Evolutionary conservation across 805 yeast species (phyloP).

Genomic region (Saccharomyces paradoxus): DNA sequence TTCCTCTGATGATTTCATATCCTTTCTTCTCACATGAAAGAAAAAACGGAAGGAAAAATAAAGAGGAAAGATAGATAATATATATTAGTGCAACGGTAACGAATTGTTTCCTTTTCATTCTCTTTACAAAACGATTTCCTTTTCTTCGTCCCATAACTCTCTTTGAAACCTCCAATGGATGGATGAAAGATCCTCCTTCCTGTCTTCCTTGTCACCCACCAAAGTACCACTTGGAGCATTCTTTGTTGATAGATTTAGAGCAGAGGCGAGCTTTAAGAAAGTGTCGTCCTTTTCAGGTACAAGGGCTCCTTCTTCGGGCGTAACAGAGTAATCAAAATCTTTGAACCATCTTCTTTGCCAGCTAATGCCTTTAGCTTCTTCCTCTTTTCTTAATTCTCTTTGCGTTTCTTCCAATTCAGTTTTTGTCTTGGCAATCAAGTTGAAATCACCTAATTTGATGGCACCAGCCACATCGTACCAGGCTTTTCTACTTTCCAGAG

Average conservation of each 20-base stretch:
- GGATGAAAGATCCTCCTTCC: slow-evolving; percentile 35
- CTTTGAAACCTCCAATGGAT: slow-evolving; percentile 67
- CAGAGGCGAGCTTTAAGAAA: slow-evolving; percentile 37
- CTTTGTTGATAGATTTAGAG: slow-evolving; percentile 50
- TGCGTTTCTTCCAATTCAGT: slow-evolving; percentile 76
- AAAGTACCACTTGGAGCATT: slow-evolving; percentile 64
- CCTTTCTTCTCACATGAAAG: neutral
- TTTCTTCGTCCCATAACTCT: slow-evolving; percentile 49
- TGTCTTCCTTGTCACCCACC: slow-evolving; percentile 51
- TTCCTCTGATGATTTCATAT: neutral
- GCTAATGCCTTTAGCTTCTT: slow-evolving; percentile 50
- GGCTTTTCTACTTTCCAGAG: slow-evolving; percentile 82
- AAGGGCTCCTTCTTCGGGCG: slow-evolving; percentile 20
- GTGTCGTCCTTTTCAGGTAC: slow-evolving; percentile 30
- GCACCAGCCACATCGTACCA: slow-evolving; percentile 90
- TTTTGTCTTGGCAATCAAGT: slow-evolving; percentile 68
- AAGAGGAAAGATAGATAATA: neutral
- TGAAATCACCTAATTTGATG: slow-evolving; percentile 66
- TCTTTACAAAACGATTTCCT: slow-evolving; percentile 42
- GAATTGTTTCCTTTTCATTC: slow-evolving; percentile 1
- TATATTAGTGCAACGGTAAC: neutral
- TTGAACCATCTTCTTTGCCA: slow-evolving; percentile 89
- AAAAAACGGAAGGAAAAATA: neutral
- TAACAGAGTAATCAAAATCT: slow-evolving; percentile 35
- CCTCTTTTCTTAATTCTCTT: slow-evolving; percentile 73